Percentiles rank a stretch among this genome's conserved stretches.
These are phyloP conservation scores for Penicillium hordei DNA, from an alignment of 2,329 filamentous ascomycete genomes.

Conservation along the genomic window DNA sequence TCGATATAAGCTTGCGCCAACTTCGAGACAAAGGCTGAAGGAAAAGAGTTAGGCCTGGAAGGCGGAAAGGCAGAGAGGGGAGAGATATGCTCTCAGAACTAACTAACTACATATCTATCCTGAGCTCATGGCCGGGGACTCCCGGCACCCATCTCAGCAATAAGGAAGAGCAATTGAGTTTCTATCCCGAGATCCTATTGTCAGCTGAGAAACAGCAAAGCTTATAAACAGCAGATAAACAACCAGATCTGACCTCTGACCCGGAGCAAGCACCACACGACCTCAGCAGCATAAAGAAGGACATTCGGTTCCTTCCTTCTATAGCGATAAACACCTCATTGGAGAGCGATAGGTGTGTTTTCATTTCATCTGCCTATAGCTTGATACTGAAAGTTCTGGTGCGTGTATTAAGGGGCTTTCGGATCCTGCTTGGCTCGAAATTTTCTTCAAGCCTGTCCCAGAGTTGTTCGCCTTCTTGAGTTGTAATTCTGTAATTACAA, in stretches of 20 bases:
- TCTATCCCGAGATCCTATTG: not conserved
- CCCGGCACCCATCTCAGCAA: not conserved
- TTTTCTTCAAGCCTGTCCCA: not conserved
- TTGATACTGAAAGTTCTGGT: not conserved
- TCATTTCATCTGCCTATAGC: not conserved
- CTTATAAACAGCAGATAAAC: not conserved
- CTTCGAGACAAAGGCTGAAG: not conserved
- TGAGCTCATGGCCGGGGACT: too few species aligned
- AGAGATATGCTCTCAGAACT: not conserved
- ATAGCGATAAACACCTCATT: not conserved
- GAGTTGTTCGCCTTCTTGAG: not conserved
- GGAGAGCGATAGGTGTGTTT: not conserved
- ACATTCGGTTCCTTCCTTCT: not conserved
- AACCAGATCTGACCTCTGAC: not conserved
- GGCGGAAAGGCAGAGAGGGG: not conserved
- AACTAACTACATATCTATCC: too few species aligned
- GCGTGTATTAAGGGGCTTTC: not conserved
- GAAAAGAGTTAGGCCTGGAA: too few species aligned
- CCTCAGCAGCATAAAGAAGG: not conserved
- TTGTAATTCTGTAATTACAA: not conserved
- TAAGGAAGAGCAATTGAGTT: not conserved
- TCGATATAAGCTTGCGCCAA: not conserved
- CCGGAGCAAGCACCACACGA: not conserved
- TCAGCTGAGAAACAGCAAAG: not conserved
- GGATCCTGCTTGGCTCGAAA: not conserved